Conservation (phyloP, 257 asterid genomes). For the Capsicum pubescens region DNA sequence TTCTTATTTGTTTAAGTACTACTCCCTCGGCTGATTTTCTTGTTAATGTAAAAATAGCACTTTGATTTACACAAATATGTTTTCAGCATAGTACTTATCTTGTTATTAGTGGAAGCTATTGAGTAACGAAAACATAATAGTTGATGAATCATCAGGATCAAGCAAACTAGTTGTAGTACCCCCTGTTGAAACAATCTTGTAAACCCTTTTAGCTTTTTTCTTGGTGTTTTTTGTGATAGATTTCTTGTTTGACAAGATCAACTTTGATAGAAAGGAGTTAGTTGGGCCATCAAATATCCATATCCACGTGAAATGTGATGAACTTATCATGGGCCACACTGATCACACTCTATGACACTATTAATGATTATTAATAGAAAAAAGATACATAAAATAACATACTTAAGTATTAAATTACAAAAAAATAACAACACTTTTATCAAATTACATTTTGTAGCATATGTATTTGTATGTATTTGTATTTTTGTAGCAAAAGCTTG, state of each 20-base stretch:
- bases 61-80: too few species aligned
- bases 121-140: neutral
- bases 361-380: constrained; percentile 23
- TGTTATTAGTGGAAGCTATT: neutral
- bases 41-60: too few species aligned
- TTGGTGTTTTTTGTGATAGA: constrained; percentile 51
- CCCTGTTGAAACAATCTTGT: constrained; percentile 18
- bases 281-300: constrained; percentile 64
- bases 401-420: too few species aligned
- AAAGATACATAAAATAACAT: too few species aligned
- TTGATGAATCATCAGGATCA: constrained; percentile 62
- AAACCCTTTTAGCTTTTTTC: constrained; percentile 55
- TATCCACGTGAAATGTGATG: constrained; percentile 70
- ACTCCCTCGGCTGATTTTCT: too few species aligned
- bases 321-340: constrained; percentile 81
- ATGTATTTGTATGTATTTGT: too few species aligned
- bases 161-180: constrained; percentile 75
- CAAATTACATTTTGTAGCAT: too few species aligned
- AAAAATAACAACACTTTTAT: too few species aligned
- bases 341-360: constrained; percentile 65
- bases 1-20: too few species aligned
- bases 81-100: too few species aligned
- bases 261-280: constrained; percentile 65
- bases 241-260: constrained; percentile 55
- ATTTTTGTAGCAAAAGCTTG: too few species aligned